Conservation (phyloP, 257 asterid species). For the Primulina tabacum region DNA sequence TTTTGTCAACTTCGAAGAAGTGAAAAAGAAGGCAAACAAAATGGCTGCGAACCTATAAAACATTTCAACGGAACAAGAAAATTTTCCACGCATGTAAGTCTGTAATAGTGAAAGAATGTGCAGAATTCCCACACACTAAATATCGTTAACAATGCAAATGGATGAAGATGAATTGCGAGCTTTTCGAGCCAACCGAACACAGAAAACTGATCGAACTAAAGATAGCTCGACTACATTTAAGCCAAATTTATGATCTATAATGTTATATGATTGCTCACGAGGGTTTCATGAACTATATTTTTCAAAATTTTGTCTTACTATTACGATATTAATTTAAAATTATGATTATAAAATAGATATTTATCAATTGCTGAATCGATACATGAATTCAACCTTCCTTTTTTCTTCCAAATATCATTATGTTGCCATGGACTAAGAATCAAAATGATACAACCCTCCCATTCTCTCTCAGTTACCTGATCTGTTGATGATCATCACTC, state of each 20-base stretch:
- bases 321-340: too few relatives aligned
- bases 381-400: too few relatives aligned
- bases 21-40: slow-evolving; percentile 67
- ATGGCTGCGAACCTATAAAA: slow-evolving; percentile 65
- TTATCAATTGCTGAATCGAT: too few relatives aligned
- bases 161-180: neutral
- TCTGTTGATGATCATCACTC: neutral
- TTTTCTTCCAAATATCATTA: too few relatives aligned
- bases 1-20: slow-evolving; percentile 80
- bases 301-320: too few relatives aligned
- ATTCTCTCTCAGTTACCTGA: neutral
- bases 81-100: neutral
- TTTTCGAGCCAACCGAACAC: too few relatives aligned
- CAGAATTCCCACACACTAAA: slow-evolving; percentile 6
- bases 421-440: too few relatives aligned
- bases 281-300: too few relatives aligned
- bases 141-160: neutral
- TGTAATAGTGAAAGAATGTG: neutral
- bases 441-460: neutral
- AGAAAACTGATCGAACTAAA: neutral
- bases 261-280: too few relatives aligned
- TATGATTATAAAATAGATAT: too few relatives aligned
- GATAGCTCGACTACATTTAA: neutral
- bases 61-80: slow-evolving; percentile 18
- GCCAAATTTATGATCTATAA: neutral